These are phyloP conservation scores for Podaxis sp. DNA, from an alignment of 768 basidiomycete genomes.

Conservation along the genomic window DNA sequence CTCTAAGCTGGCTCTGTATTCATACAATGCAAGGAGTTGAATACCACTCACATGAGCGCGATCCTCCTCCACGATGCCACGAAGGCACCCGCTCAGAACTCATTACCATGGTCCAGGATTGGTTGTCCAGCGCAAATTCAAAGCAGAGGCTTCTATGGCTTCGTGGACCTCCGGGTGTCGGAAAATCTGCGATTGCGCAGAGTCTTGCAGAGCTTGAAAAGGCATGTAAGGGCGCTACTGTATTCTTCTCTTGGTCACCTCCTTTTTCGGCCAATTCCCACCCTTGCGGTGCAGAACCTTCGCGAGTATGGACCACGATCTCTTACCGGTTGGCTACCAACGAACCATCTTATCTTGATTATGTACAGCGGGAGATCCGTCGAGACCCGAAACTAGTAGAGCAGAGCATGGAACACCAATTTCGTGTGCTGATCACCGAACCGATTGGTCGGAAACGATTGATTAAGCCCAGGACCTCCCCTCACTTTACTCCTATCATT, in stretches of 20 bases:
- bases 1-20: neutral
- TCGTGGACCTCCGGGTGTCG: neutral
- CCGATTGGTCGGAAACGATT: neutral
- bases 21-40: conserved; percentile 2
- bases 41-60: neutral
- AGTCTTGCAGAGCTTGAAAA: neutral
- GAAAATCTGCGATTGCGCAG: conserved; percentile 1
- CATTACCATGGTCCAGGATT: neutral
- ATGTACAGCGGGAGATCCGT: neutral
- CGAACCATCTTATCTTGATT: neutral
- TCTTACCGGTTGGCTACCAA: neutral
- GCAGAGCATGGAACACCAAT: neutral
- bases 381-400: neutral
- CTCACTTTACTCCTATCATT: neutral
- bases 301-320: neutral
- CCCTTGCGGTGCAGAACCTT: neutral
- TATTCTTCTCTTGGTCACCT: neutral
- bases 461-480: neutral
- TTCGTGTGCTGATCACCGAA: neutral
- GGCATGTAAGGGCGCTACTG: neutral
- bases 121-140: neutral
- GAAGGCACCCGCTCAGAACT: neutral
- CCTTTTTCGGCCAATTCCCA: neutral
- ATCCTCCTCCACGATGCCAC: neutral
- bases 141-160: neutral